Evolutionary conservation across 495 filamentous ascomycete genomes (phyloP).

Genomic region (Tricharina praecox): DNA sequence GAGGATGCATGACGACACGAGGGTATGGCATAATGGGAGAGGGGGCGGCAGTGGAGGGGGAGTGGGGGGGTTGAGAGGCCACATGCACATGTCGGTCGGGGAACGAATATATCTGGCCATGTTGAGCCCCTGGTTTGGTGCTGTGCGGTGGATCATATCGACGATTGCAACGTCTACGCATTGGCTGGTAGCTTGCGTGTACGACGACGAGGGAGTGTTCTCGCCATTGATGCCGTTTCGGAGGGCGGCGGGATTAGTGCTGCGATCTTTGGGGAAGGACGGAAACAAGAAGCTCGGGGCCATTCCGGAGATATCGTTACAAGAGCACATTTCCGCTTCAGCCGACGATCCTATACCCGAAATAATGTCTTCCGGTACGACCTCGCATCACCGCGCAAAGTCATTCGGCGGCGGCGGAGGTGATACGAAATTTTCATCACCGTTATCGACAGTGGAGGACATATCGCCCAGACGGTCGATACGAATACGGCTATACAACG

Average conservation of each 20-base stretch:
- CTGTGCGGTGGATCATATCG: constrained; percentile 53
- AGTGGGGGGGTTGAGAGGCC: neutral
- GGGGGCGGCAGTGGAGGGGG: no score
- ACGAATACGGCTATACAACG: constrained; percentile 76
- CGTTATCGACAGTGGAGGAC: constrained; percentile 37
- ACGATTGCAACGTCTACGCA: constrained; percentile 60
- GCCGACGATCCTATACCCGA: no score
- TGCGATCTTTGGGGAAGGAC: neutral
- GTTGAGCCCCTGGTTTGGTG: constrained; percentile 18
- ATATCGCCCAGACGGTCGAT: constrained; percentile 61
- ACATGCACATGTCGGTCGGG: constrained; percentile 6
- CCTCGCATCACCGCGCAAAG: neutral
- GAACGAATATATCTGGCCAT: constrained; percentile 19
- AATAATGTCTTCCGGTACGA: no score
- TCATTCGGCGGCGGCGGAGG: neutral
- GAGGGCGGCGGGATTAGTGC: neutral
- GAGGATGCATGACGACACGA: neutral
- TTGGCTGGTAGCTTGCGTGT: constrained; percentile 65
- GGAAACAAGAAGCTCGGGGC: no score
- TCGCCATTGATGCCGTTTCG: constrained; percentile 30
- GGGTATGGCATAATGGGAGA: no score
- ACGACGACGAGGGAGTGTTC: constrained; percentile 63
- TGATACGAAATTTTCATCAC: neutral
- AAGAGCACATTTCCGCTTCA: neutral
- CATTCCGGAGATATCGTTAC: neutral